Evolutionary conservation across 306 rosid genomes (phyloP), one percentile per base, ranked within the genome.

Genomic region (Delonix regia): DNA sequence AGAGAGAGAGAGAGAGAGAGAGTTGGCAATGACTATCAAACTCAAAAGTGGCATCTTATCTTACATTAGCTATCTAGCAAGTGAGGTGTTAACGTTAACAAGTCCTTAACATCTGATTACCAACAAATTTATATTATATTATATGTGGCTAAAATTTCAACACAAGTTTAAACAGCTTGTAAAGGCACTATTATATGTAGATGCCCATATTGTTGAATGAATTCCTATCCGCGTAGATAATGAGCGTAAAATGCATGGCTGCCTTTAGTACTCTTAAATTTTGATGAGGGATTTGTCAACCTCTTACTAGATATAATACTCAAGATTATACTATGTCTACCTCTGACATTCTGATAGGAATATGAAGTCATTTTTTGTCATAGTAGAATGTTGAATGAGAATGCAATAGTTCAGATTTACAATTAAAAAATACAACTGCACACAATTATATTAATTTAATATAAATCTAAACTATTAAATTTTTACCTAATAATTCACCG

Each of bases 21-120:
- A 73, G 81, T 84, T 78, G 80, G 85, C 55, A 55, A 76, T 79
- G 74, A 7, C 78, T 62, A 77, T 78, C 78, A 78, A 87, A 79
- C 82, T 76, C 18, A 41, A 34, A 15, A 68, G 36, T 30, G 48
- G 65, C 73, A 38, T 74, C 25, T 56, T 63, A 78, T 69, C 78
- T 75, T 47, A 45, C 34, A 74, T 73, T 78, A 49, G 28, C 45
- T 47, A 22, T 41, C 9, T n/a, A 41, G 56, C 27, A 63, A 78
- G 57, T 5, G 12, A 69, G 62, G 57, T 42, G 66, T 56, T 25
- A 60, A 76, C 55, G 9, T 57, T 66, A 56, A 65, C 33, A 19
- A 39, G 49, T 33, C 55, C 77, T 22, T 38, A 57, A 48, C 49
- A 25, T 57, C 34, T 11, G 1, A 14, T 45, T 57, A 53, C 59